Evolutionary conservation across 179 eudicot species (phyloP), one percentile per base, ranked within the genome.

Genomic region (Heliamphora pulchella): DNA sequence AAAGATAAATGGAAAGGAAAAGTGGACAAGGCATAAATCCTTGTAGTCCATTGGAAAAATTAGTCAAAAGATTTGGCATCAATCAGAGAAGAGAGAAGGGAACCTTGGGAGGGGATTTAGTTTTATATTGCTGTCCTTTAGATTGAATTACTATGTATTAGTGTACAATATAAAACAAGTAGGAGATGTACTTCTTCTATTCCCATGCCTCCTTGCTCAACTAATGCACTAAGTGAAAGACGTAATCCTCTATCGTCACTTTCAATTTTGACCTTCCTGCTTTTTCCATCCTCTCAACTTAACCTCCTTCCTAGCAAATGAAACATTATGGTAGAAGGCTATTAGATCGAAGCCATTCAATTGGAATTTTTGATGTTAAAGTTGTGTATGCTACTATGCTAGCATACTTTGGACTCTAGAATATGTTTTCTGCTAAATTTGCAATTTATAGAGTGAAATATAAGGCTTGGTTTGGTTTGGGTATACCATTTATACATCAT

Each of bases 221-320:
- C 31, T 5, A 68, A 70, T 68, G 46, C n/a, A 47, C 55, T 7
- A 58, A 43, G 15, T 43, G 67, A 43, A 74, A 58, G 48, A 11
- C 6, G 58, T 54, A 41, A 7, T 75, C 53, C 13, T 63, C 15
- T 11, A 20, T 59, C 48, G 47, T 9, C 17, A 2, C 2, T 57
- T 8, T 17, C 6, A 22, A n/a, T 43, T 59, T 67, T 11, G 4
- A 13, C 43, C 10, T 55, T 59, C 44, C 11, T 39, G 4, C 43
- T 8, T 55, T 55, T 1, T 14, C 77, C 65, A 31, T 8, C n/a
- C 50, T 13, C 57, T 68, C 72, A 68, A 68, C 72, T 68, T 48
- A 48, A 39, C 75, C n/a, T 71, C 15, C 9, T 3, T 64, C 69
- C 69, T 74, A 54, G 20, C 77, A 74, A 74, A 74, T 31, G 50